Base-by-base conservation (phyloP, 129 eudicot species). In the Calendula officinalis region DNA sequence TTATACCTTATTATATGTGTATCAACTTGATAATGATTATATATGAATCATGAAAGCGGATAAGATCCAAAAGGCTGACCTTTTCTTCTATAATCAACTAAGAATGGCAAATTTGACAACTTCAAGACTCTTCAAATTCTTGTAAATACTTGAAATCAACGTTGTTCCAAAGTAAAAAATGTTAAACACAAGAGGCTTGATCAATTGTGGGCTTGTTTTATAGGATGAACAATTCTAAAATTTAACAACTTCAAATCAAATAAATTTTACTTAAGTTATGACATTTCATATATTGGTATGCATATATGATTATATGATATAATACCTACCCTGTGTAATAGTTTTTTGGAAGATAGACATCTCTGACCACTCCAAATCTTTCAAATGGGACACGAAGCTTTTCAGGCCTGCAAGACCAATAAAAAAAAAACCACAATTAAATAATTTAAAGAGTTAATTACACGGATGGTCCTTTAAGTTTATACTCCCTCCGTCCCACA, bases 301-400 rank as follows among this genome's bases (percentile, higher is more conserved):
- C 44, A 42, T 16, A 22, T 22, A n/a, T n/a, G n/a, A n/a, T n/a
- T n/a, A n/a, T n/a, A n/a, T n/a, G n/a, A n/a, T n/a, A n/a, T n/a
- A n/a, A n/a, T n/a, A 64, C 86, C 53, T 71, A 86, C 95, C 90
- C 87, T 7, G 95, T 86, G 53, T 86, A 80, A 66, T 83, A 86
- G 58, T 83, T 79, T 78, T 80, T 83, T 13, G 95, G 87, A 4
- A 86, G 83, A 66, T 83, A 86, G 7, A 86, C 95, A 69, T 86
- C 90, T 76, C 89, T 73, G 51, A 86, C 86, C 51, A 66, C 78
- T 59, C 90, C 90, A 80, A 68, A 86, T 72, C 86, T 78, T 72
- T 83, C 95, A 69, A 86, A 86, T 5, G 95, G 89, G 53, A 78
- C 82, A n/a, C 90, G 82, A 64, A 86, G 95, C 66, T 86, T 90